A percentile compares a stretch with the other conserved stretches of the same genome.
Conservation (phyloP, 2,329 filamentous ascomycete genomes). For the Microdochium nivale region DNA sequence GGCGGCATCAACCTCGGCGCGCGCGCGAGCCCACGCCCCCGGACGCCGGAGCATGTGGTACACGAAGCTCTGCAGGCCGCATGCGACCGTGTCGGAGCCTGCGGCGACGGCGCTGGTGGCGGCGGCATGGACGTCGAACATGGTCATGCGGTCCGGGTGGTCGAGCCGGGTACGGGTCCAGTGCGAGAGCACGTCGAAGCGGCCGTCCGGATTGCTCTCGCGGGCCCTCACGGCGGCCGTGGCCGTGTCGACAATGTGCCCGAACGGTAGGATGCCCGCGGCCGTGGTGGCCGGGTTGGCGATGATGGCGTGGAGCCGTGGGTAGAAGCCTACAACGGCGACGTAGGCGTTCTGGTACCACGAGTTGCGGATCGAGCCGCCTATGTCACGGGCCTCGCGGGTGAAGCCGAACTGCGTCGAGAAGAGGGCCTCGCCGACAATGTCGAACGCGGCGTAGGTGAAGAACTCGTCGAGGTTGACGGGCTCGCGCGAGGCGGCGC, state of each 20-base stretch:
- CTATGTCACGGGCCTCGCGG: constrained; percentile 16
- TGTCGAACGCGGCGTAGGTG: constrained; percentile 19
- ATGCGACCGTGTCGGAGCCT: constrained; percentile 12
- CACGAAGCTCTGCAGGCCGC: constrained; percentile 15
- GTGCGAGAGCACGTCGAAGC: constrained; percentile 7
- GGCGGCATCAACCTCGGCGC: constrained; percentile 7
- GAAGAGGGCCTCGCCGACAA: constrained; percentile 22
- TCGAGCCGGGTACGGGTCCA: constrained; percentile 7
- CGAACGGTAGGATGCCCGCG: constrained; percentile 6
- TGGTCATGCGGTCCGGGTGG: constrained; percentile 4
- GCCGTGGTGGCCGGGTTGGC: constrained; percentile 10
- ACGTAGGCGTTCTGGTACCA: constrained; percentile 1
- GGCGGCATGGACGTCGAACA: constrained; percentile 2
- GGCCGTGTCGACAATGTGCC: constrained; percentile 1
- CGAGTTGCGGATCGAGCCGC: constrained; percentile 10
- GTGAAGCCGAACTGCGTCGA: constrained; percentile 19
- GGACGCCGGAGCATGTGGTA: constrained; percentile 11
- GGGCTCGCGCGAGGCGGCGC: constrained; percentile 4
- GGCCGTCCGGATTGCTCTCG: constrained; percentile 5
- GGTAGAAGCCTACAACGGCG: constrained; percentile 4
- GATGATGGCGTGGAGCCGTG: constrained; percentile 7
- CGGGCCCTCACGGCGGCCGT: constrained; percentile 4
- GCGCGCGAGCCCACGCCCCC: constrained; percentile 2
- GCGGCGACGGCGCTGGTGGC: constrained; percentile 3
- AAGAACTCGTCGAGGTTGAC: constrained; percentile 13